phyloP scores from a whole-genome alignment of 306 rosid genomes.

The Pyrus communis region DNA sequence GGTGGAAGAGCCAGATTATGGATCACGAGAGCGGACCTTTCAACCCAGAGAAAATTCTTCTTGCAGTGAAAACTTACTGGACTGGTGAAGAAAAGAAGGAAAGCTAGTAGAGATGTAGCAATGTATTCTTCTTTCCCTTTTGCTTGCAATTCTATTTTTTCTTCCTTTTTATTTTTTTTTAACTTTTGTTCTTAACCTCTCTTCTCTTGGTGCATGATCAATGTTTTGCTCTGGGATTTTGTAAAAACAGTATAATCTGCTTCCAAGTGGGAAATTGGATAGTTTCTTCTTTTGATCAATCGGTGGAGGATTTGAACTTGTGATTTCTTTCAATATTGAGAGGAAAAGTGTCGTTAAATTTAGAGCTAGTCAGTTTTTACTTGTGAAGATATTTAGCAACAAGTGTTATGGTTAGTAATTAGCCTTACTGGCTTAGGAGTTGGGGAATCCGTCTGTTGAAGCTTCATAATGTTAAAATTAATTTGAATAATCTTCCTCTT shows the following conservation, averaged over 20 bases:
- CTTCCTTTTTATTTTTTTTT: background rate
- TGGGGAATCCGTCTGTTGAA: background rate
- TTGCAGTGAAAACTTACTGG: constrained; percentile 79
- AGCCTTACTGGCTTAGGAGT: background rate
- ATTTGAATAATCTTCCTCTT: background rate
- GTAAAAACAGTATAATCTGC: background rate
- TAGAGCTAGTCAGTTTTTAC: background rate
- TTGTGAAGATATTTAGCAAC: background rate
- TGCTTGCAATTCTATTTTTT: background rate
- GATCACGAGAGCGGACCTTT: constrained; percentile 96
- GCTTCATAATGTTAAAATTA: background rate
- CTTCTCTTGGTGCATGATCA: background rate
- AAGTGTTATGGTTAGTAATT: background rate
- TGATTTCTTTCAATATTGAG: background rate
- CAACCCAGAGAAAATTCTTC: constrained; percentile 89
- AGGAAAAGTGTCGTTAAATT: no score
- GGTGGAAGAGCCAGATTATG: constrained; percentile 73
- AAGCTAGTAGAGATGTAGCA: constrained; percentile 12
- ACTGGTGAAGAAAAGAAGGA: constrained; percentile 44
- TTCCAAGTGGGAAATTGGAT: background rate
- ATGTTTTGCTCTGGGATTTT: background rate
- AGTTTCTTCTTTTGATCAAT: background rate
- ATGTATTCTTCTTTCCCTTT: background rate
- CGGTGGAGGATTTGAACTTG: background rate
- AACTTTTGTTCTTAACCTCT: background rate